Evolutionary conservation across 805 yeast species (phyloP), one percentile per base, ranked within the genome.

Genomic region (Sugiyamaella qingdaonensis): DNA sequence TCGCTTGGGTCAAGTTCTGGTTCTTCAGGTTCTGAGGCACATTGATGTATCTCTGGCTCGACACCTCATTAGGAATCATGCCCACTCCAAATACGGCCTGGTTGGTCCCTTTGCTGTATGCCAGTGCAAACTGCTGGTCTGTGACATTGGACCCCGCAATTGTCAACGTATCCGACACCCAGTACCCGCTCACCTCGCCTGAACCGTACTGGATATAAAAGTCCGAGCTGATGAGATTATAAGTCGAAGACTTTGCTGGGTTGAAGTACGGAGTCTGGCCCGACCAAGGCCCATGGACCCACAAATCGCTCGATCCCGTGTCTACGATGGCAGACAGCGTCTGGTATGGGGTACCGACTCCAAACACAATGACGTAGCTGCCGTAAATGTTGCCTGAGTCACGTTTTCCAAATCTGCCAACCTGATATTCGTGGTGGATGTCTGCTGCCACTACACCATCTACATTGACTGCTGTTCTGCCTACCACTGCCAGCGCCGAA

Each of bases 151-250:
- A 92, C 16, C 88, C 81, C 1, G 95, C 97, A 67, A 91, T 79
- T 7, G 88, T 80, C 3, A 91, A 75, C 37, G 72, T 70, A 62
- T 91, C 97, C 43, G 72, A 64, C 11, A 84, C 90, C 78, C 80
- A 81, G 16, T 60, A 59, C 13, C 99, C 99, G 67, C 87, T 89
- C 71, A 91, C 76, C 46, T 95, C 79, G 50, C 98, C 98, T n/a
- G 94, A 82, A 58, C 98, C 98, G 68, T 92, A 92, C 67, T 78
- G 83, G 70, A 94, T 89, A 54, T 85, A 78, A 71, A 94, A 90
- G 51, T 81, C 83, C 46, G 92, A 74, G 53, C 96, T 97, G 68
- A 90, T 88, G 59, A 82, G 80, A 73, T 83, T 81, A 75, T 88
- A 94, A 51, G 94, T 77, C 24, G 53, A 35, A 27, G 59, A 59